Evolutionary conservation across 2,329 filamentous ascomycete genomes (phyloP).

Genomic region (Penicillium decumbens): DNA sequence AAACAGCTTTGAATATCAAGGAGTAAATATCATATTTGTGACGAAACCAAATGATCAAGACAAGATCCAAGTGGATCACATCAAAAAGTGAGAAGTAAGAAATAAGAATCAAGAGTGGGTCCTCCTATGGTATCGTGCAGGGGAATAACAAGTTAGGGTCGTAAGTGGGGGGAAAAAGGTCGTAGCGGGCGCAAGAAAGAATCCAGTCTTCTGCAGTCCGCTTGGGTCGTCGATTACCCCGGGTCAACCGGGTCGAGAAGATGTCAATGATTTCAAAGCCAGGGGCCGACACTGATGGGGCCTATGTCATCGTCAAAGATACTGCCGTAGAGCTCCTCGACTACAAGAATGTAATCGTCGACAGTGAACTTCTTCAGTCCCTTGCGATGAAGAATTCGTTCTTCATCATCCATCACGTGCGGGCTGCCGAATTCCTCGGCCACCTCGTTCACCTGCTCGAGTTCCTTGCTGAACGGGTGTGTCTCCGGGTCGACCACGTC

Average conservation of each 20-base stretch:
- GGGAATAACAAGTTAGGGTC: slow-evolving; percentile 12
- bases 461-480: slow-evolving; percentile 82
- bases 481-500: slow-evolving; percentile 37
- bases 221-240: slow-evolving; percentile 14
- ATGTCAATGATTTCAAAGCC: slow-evolving; percentile 35
- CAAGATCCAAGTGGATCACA: neutral
- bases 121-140: slow-evolving; percentile 24
- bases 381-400: slow-evolving; percentile 62
- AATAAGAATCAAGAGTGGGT: slow-evolving; percentile 9
- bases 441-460: slow-evolving; percentile 87
- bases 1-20: neutral
- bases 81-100: neutral
- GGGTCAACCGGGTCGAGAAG: slow-evolving; percentile 19
- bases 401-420: slow-evolving; percentile 65
- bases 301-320: slow-evolving; percentile 52
- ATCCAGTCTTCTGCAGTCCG: slow-evolving; percentile 25
- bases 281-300: slow-evolving; percentile 32
- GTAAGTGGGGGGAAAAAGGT: slow-evolving; percentile 29
- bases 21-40: neutral
- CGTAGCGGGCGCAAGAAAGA: slow-evolving; percentile 20
- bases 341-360: slow-evolving; percentile 78
- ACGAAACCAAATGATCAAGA: neutral
- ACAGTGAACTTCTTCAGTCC: slow-evolving; percentile 71
- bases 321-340: slow-evolving; percentile 62
- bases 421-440: slow-evolving; percentile 77